Evolutionary conservation across 169 alveolate genomes (phyloP).

Genomic region (Plasmodium gallinaceum): DNA sequence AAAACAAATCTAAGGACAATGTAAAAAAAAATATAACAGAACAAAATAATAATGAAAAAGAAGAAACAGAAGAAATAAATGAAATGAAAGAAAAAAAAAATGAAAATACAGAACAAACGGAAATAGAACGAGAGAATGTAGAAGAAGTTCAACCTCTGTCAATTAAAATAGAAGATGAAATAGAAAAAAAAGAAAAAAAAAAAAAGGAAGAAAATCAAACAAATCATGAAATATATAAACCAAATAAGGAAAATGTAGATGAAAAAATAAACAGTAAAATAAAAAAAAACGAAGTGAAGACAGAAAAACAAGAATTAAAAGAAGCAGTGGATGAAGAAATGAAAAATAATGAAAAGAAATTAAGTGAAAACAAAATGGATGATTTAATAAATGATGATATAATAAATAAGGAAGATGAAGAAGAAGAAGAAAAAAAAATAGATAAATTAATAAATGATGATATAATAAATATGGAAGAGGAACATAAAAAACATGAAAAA

Average conservation of each 20-base stretch:
- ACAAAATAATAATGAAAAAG: too few species aligned
- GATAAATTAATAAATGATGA: neutral
- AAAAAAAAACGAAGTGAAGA: neutral
- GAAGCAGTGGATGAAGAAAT: too few species aligned
- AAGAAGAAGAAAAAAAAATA: neutral
- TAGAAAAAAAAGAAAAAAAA: neutral
- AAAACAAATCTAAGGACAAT: too few species aligned
- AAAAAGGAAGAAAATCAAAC: neutral
- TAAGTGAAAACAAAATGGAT: slow-evolving; percentile 32
- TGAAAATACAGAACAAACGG: neutral
- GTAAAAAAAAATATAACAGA: too few species aligned
- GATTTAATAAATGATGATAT: slow-evolving; percentile 27
- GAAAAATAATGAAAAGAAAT: slow-evolving; percentile 24
- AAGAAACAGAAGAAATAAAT: too few species aligned
- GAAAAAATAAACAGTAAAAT: neutral
- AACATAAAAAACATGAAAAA: neutral
- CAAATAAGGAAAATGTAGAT: neutral
- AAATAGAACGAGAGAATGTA: neutral
- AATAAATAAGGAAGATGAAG: slow-evolving; percentile 6
- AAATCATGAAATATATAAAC: neutral
- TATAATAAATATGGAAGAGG: neutral
- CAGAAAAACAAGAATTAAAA: slow-evolving; percentile 4
- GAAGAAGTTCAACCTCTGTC: too few species aligned
- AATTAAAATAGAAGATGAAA: slow-evolving; percentile 8
- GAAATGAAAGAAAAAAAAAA: neutral